Evolutionary conservation across 1,284 basidiomycete genomes (phyloP), one percentile per base, ranked within the genome.

Genomic region (Meira nashicola): DNA sequence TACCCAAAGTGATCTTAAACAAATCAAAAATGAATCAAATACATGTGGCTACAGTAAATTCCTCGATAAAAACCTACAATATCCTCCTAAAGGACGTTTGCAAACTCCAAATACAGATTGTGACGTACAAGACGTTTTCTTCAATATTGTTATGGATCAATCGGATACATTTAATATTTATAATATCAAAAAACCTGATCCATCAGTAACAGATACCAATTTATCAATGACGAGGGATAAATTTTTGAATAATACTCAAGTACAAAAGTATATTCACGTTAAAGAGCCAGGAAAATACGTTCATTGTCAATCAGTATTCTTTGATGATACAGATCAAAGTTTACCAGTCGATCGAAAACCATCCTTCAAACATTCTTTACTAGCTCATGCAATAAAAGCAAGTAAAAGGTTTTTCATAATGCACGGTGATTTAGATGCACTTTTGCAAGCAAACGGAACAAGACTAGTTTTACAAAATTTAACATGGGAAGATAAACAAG

Each of bases 401-500:
- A 17, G 37, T n/a, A 25, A 25, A 4, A 59, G 68, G 3, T 66
- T 66, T 0, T 40, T 73, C 17, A 68, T 75, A 28, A 66, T 64
- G 15, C 71, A 75, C 50, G 73, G 73, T 14, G 47, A 64, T 47
- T 64, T 62, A 40, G 71, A 75, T 58, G 64, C 61, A 56, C 53
- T 74, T 5, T 63, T 74, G 10, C 54, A 72, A 12, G 57, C 67
- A 19, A 71, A 74, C 52, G 73, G 73, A 5, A 62, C 64, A 0
- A 43, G 63, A 1, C 68, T 76, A 3, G 59, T 59, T 11, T 68
- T 76, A 48, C 73, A 75, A 46, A 77, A 77, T 62, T 66, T 72
- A 68, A 76, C 74, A 12, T 78, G 75, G 74, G 17, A 44, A n/a
- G 66, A 66, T 4, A 28, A 55, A 25, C 73, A 72, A 61, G 76